Base-by-base conservation (phyloP, 2,329 filamentous ascomycete genomes). In the Phialophora expanda region DNA sequence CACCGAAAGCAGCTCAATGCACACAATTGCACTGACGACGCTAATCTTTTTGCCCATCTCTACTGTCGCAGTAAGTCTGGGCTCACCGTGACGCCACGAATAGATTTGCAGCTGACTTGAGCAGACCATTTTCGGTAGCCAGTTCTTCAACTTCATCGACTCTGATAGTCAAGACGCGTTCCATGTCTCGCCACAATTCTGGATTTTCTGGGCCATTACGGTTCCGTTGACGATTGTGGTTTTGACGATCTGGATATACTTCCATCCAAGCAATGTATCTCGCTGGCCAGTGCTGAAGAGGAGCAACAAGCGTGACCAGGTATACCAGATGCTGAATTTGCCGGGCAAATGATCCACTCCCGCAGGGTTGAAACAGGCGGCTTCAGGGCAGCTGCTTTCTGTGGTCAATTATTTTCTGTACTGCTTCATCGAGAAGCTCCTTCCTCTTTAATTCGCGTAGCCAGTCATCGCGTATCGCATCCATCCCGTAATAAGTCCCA, bases 11-110 rank as follows among this genome's bases (percentile, higher is more conserved):
- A 74, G 76, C 17, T 79, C 78, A 12, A 82, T 82, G 80, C 81
- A 81, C 69, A 80, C 78, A 0, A 80, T 82, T 20, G 80, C 80
- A 0, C 74, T 81, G 8, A 73, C 80, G 66, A 82, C 80, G 0
- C 67, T 82, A 20, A 73, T 80, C 4, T 82, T 82, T 73, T 74
- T 82, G 48, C 80, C 80, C 2, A 73, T 77, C 22, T 64, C 69
- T 14, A 70, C 70, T 30, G 61, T 72, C 34, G 70, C 61, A 64
- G 53, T 55, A 55, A 55, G 53, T 32, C 11, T 28, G 8, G 17
- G n/a, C 53, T 11, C 9, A 20, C 5, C 11, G 1, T 55, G 53
- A 20, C 28, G 53, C 20, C 48, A 55, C 11, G 26, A 34, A n/a
- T 30, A n/a, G 53, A 34, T 20, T 11, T 20, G 28, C 53, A 34